phyloP scores from a whole-genome alignment of 768 basidiomycete genomes.

The Russula emetica region DNA sequence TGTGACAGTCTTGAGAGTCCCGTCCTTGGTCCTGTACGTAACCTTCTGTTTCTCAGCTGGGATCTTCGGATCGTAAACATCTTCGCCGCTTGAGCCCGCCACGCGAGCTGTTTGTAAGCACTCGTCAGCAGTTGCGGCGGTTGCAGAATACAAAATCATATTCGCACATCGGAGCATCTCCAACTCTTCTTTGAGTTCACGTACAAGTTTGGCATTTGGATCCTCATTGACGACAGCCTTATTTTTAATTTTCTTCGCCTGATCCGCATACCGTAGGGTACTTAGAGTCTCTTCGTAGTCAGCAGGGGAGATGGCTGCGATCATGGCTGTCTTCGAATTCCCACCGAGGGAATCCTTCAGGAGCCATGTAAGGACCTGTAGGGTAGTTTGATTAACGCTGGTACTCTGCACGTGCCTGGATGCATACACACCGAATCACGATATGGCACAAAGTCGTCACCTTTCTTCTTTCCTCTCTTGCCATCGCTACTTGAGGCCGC shows the following conservation, averaged over 20 bases:
- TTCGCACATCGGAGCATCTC: conserved; percentile 77
- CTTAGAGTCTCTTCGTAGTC: conserved; percentile 98
- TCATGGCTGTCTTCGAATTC: conserved; percentile 98
- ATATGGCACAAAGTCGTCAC: conserved; percentile 92
- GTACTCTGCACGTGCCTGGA: neutral
- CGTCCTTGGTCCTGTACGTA: conserved; percentile 89
- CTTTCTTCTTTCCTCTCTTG: conserved; percentile 76
- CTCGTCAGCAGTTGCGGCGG: conserved; percentile 20
- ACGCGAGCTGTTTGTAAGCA: conserved; percentile 57
- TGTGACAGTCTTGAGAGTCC: conserved; percentile 89
- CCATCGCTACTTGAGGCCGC: conserved; percentile 53
- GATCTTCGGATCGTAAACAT: conserved; percentile 78
- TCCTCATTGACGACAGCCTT: conserved; percentile 99
- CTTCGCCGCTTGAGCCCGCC: conserved; percentile 60
- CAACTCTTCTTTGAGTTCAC: conserved; percentile 97
- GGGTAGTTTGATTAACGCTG: neutral
- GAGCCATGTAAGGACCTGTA: conserved; percentile 92
- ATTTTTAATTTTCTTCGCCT: conserved; percentile 99
- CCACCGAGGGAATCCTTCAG: conserved; percentile 97
- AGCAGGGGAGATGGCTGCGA: conserved; percentile 97
- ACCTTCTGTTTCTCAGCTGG: conserved; percentile 95
- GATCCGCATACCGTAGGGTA: conserved; percentile 96
- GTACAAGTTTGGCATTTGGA: conserved; percentile 97
- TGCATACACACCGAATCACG: conserved; percentile 83
- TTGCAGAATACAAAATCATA: conserved; percentile 23